These are phyloP conservation scores for Termitomyces sp. DNA, from an alignment of 768 basidiomycete genomes.

Conservation along the genomic window DNA sequence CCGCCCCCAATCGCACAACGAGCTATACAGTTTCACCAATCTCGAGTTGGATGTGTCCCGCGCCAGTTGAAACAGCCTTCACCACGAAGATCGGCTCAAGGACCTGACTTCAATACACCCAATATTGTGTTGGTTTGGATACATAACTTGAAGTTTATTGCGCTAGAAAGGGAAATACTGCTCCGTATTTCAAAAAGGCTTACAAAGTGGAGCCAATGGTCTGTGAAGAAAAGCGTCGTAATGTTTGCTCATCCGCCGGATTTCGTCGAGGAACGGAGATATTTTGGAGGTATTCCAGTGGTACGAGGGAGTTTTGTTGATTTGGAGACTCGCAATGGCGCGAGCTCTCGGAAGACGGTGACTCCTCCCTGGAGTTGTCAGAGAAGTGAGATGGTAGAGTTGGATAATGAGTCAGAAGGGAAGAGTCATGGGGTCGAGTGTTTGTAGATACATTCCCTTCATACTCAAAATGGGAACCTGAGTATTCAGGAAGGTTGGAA, in stretches of 20 bases:
- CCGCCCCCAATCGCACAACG: constrained; percentile 1
- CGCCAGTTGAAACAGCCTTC: not conserved
- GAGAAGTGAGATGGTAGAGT: constrained; percentile 22
- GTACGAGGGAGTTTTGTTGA: constrained; percentile 41
- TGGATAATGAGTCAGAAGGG: constrained; percentile 16
- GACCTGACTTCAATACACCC: not conserved
- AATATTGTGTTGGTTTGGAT: not conserved
- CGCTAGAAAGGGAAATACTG: not conserved
- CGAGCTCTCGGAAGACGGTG: constrained; percentile 33
- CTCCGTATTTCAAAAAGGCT: not conserved
- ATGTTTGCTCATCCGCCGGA: constrained; percentile 57
- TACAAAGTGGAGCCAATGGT: constrained; percentile 1
- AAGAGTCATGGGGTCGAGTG: constrained; percentile 18
- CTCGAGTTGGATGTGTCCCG: not conserved
- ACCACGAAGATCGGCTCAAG: not conserved
- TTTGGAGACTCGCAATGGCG: constrained; percentile 18
- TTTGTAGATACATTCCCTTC: constrained; percentile 11
- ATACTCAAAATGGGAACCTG: constrained; percentile 17
- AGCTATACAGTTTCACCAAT: not conserved
- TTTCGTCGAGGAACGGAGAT: constrained; percentile 51
- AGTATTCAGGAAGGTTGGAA: constrained; percentile 16
- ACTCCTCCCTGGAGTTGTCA: constrained; percentile 27
- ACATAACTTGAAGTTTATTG: not conserved
- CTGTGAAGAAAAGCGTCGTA: constrained; percentile 48
- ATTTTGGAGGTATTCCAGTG: constrained; percentile 56